Percentiles rank a stretch among this genome's conserved stretches.
Conservation (phyloP, 2,329 filamentous ascomycete genomes). For the Cytospora mali region DNA sequence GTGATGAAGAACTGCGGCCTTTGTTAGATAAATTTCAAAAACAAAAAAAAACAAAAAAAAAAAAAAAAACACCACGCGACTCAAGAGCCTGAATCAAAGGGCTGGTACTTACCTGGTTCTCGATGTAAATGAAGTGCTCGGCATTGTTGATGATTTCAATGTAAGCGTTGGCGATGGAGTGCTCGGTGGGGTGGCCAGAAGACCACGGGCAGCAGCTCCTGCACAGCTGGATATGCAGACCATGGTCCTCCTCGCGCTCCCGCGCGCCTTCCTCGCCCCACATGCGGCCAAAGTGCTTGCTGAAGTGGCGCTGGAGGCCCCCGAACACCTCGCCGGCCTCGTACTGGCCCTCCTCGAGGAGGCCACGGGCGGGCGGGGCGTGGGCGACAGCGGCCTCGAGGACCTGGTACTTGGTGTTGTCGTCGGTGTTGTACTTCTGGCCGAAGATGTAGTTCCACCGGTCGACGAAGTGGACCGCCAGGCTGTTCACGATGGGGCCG, state of each 20-base stretch:
- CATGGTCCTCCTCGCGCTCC: constrained; percentile 31
- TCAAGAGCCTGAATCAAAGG: not conserved
- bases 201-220: constrained; percentile 55
- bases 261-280: constrained; percentile 35
- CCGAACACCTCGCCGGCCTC: constrained; percentile 33
- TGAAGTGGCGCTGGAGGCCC: constrained; percentile 40
- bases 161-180: constrained; percentile 88
- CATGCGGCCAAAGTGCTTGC: constrained; percentile 42
- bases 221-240: constrained; percentile 50
- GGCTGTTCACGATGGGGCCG: constrained; percentile 74
- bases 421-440: constrained; percentile 69
- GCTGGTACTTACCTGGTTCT: constrained; percentile 60
- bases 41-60: no score
- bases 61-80: not conserved
- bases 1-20: constrained; percentile 78
- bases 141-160: constrained; percentile 70
- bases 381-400: constrained; percentile 31
- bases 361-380: constrained; percentile 30
- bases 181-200: constrained; percentile 56
- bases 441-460: constrained; percentile 91
- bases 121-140: constrained; percentile 76
- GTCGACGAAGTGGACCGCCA: constrained; percentile 78
- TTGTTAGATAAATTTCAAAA: not conserved
- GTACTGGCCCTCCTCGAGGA: constrained; percentile 31
- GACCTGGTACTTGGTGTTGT: constrained; percentile 53